Base-by-base conservation (phyloP, 805 yeast genomes). In the Candida ulmi region DNA sequence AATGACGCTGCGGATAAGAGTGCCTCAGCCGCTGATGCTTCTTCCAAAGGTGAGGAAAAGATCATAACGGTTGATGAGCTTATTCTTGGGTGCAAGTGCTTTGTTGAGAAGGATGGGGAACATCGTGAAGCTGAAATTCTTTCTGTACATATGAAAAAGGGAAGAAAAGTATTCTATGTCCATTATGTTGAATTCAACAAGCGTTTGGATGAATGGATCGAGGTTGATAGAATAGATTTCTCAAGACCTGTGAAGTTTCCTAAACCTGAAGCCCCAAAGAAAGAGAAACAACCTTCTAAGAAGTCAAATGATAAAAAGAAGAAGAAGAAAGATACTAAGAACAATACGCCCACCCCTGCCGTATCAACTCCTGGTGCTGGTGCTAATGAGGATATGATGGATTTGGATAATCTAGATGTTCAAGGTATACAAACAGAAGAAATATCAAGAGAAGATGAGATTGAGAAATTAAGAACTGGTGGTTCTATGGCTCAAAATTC, bases 401-500 rank as follows among this genome's bases (percentile, higher is more conserved):
- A 87, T 61, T 69, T 88, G 47, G 96, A 86, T 51, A 69, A 84
- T 55, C 69, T 87, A 51, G 81, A 87, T 53, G 95, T 88, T 6
- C 96, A 88, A 60, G 96, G 95, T 15, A 55, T 82, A 24, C 69
- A 66, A 37, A 63, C 77, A 40, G 90, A 84, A 46, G 87, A 80
- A 42, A 74, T 85, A 32, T 80, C 85, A 28, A 69, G 96, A 41
- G 96, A 88, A 53, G 95, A 88, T 50, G 99, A 93, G 61, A 83
- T 93, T 49, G 88, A 91, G 57, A 87, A 86, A 57, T 70, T 93
- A 40, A 72, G 98, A 50, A 88, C 96, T 0, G 73, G 95, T n/a
- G 99, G 99, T 2, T 90, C 98, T 0, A 93, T 93, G 98, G 85
- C 93, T 11, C 99, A 93, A 62, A 83, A 82, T 45, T 74, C 80